Evolutionary conservation across 176 grass and related monocot species (phyloP).

Genomic region (Lolium rigidum): DNA sequence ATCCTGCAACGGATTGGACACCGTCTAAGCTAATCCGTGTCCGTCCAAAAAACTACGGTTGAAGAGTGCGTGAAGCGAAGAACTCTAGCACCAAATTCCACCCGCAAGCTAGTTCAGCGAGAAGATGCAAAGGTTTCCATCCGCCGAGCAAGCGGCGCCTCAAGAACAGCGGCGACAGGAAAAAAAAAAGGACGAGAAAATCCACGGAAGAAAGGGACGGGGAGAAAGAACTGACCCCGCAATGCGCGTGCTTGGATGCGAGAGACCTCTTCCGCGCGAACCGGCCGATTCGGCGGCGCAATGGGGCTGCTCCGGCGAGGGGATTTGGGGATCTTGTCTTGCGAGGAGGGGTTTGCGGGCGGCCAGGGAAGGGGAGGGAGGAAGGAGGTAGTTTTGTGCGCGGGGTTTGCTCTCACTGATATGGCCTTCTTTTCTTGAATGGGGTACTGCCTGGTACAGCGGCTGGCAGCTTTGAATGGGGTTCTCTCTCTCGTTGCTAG

Average conservation of each 20-base stretch:
- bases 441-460: constrained; percentile 13
- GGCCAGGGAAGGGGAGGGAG: not conserved
- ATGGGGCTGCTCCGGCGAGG: constrained; percentile 38
- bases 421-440: not conserved
- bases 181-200: not conserved
- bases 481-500: constrained; percentile 11
- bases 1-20: not conserved
- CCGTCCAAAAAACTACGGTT: too few species aligned
- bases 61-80: not conserved
- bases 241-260: constrained; percentile 25
- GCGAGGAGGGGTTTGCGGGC: constrained; percentile 12
- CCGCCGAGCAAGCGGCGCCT: not conserved
- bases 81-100: not conserved
- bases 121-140: not conserved
- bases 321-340: constrained; percentile 44
- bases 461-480: constrained; percentile 54
- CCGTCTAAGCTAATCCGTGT: not conserved
- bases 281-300: not conserved
- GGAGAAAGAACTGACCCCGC: constrained; percentile 17
- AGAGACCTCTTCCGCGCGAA: not conserved
- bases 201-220: not conserved
- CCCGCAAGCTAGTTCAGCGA: not conserved
- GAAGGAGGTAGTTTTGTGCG: constrained; percentile 24
- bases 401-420: constrained; percentile 7
- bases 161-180: not conserved